These are phyloP conservation scores for Amaranthus cruentus DNA, from an alignment of 148 eudicot genomes.

Conservation along the genomic window DNA sequence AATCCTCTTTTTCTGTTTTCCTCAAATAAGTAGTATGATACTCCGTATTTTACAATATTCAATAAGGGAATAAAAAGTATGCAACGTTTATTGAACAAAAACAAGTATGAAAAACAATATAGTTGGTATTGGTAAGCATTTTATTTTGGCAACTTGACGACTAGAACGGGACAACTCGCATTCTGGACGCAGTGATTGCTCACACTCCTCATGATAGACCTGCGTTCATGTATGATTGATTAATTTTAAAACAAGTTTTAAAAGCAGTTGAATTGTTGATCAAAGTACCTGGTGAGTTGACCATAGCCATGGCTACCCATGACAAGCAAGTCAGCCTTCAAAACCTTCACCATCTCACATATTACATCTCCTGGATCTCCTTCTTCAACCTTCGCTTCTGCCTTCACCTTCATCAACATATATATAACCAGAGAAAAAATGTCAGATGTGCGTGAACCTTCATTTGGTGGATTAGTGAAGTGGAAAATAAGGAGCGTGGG, in stretches of 20 bases:
- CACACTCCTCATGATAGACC: slow-evolving; percentile 70
- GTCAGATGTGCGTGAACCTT: too few relatives aligned
- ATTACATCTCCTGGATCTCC: slow-evolving; percentile 82
- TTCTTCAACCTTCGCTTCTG: slow-evolving; percentile 43
- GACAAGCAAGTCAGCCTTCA: slow-evolving; percentile 55
- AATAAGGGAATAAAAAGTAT: too few relatives aligned
- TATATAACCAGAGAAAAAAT: too few relatives aligned
- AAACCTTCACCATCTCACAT: slow-evolving; percentile 48
- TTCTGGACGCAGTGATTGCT: slow-evolving; percentile 74
- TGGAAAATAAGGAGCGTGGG: too few relatives aligned
- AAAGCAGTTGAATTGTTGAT: background rate
- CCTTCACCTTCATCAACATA: slow-evolving; percentile 40
- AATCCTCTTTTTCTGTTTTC: too few relatives aligned
- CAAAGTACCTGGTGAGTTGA: slow-evolving; percentile 46
- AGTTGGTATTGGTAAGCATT: background rate
- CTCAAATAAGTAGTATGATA: too few relatives aligned
- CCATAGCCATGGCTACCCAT: slow-evolving; percentile 84
- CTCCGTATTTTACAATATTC: too few relatives aligned
- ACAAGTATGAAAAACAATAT: background rate
- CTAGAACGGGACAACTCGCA: slow-evolving; percentile 65
- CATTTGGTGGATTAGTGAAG: too few relatives aligned
- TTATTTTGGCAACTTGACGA: slow-evolving; percentile 64
- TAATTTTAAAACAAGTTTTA: background rate
- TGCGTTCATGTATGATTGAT: slow-evolving; percentile 20
- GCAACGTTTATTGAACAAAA: too few relatives aligned